Evolutionary conservation across 139 green algal genomes (phyloP).

Genomic region (Asterochloris sp.): DNA sequence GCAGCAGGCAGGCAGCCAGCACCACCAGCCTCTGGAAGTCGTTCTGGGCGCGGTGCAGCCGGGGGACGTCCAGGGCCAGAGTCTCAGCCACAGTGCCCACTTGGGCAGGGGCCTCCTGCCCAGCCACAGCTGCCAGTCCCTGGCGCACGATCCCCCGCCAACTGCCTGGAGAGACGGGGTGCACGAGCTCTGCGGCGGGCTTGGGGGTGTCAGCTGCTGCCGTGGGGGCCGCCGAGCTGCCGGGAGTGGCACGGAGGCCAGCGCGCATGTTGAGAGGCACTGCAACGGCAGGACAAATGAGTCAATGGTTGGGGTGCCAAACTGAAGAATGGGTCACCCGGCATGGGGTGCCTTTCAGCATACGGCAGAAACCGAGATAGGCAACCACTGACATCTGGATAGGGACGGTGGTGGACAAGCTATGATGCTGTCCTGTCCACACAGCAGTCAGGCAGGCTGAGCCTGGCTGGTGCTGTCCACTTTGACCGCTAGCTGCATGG

Average conservation of each 20-base stretch:
- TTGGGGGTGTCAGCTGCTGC: slow-evolving; percentile 1
- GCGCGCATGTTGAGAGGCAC: neutral
- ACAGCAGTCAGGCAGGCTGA: too few species aligned
- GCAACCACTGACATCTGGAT: neutral
- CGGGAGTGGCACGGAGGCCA: neutral
- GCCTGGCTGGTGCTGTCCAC: too few species aligned
- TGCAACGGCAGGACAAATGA: neutral
- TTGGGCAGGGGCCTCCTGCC: slow-evolving; percentile 33
- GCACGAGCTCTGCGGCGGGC: slow-evolving; percentile 12
- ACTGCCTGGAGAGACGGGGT: slow-evolving; percentile 25
- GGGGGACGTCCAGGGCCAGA: slow-evolving; percentile 46
- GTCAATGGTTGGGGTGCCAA: neutral
- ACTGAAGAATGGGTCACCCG: neutral
- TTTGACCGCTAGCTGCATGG: too few species aligned
- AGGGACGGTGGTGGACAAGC: too few species aligned
- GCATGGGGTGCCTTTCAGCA: neutral
- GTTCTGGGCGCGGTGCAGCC: slow-evolving; percentile 67
- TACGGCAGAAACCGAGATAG: neutral
- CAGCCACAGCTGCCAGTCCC: slow-evolving; percentile 58
- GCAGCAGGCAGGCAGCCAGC: slow-evolving; percentile 48
- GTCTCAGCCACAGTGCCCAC: slow-evolving; percentile 46
- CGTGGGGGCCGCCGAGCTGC: neutral
- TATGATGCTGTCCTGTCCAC: too few species aligned
- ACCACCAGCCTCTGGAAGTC: slow-evolving; percentile 73
- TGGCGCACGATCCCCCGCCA: slow-evolving; percentile 61